Base-by-base conservation (phyloP, 352 stramenopile genomes). In the Globisporangium mamillatum region DNA sequence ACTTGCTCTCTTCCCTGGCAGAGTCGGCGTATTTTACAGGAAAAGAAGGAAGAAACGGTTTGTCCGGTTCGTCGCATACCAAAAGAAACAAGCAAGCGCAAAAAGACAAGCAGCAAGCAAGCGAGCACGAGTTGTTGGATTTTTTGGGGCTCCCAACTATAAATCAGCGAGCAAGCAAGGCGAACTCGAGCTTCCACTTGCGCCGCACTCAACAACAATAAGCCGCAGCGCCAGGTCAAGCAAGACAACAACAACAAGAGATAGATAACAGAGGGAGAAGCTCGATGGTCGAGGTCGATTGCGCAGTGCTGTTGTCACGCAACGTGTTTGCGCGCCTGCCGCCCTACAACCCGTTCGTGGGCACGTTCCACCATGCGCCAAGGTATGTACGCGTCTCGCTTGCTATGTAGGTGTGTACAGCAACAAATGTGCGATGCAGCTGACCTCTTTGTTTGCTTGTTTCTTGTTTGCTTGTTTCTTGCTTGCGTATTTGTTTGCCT, bases 301-400 rank as follows among this genome's bases (percentile, higher is more conserved):
- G 75, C 74, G 67, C 68, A 6, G 73, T 85, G 50, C 50, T 88
- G 58, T 64, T 79, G 32, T 67, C 82, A 62, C 81, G 75, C 71
- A 88, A 88, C 65, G 85, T 96, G 65, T 96, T 93, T 70, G 89
- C 88, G 54, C 83, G 88, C 32, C 76, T 96, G 62, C 88, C 89
- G 46, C 87, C 87, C 44, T 94, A 95, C 73, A 96, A 96, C 74
- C 89, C 89, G 60, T 96, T 93, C 58, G 86, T 96, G 36, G 89
- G 89, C 76, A 95, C 88, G 25, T 96, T 96, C 74, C 89, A 96
- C 67, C 88, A 96, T 71, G 89, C 89, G n/a, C 89, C 89, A 46
- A 96, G 86, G 86, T 93, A 72, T 60, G 64, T 64, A 32, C 29
- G 29, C 29, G 38, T 20, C 2, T 29, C 25, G 54, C 53, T 60